Evolutionary conservation across 2,329 filamentous ascomycete genomes (phyloP), one percentile per base, ranked within the genome.

Genomic region (Epichloe typhina): DNA sequence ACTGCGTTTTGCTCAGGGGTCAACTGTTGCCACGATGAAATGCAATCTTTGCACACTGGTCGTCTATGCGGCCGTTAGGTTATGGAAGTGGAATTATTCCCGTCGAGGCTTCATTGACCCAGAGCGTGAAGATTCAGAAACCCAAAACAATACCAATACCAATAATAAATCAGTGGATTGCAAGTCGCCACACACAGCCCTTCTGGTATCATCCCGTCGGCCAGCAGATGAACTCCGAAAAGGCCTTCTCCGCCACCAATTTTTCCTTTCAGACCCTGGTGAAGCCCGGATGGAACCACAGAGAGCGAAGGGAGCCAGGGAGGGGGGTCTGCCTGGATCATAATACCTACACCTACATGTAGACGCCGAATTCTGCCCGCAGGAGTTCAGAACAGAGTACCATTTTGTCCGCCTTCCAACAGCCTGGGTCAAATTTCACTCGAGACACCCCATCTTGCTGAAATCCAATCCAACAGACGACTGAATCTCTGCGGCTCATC

Each of bases 211-310:
- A 19, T 46, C 35, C 19, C 19, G 12, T 36, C 9, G 43, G 26
- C 46, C 46, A 41, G 37, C 17, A 48, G 46, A 31, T 15, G 26
- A 35, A 26, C 31, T 36, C 39, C 7, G 37, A 38, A 49, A 49
- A 46, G 45, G 46, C 38, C 50, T 42, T 46, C 47, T 59, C 59
- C 61, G 60, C 59, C 61, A 61, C 57, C 58, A 36, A 31, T 56
- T 55, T 56, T 50, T 11, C 17, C 33, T 26, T 26, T 52, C 47
- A 39, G 53, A 55, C 42, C 50, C 45, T 53, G 46, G 50, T 46
- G 47, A 50, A 50, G 37, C 46, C 46, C 42, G 46, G 41, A 17
- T 21, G 39, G 48, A 37, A 19, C 37, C 31, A 38, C 21, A 49
- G 46, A 47, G 43, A 47, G 49, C 46, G 36, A 31, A 45, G 39